phyloP scores from a whole-genome alignment of 2,329 filamentous ascomycete species.

The Claviceps sorghi region DNA sequence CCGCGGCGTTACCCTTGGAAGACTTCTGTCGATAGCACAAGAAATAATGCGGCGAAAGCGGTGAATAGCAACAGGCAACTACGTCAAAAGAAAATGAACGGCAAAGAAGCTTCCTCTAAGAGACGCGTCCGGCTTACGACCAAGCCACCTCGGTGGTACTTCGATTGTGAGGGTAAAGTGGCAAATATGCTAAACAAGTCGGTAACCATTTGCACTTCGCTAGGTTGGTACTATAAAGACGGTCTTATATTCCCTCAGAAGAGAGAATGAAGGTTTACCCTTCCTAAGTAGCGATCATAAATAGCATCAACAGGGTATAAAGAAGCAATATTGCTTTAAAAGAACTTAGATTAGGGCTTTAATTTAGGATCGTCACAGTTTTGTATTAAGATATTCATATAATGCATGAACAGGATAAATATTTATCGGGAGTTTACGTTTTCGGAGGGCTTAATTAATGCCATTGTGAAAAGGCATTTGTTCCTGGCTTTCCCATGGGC shows the following conservation, averaged over 20 bases:
- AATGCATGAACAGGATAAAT: no score
- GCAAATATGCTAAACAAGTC: background rate
- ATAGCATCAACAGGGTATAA: no score
- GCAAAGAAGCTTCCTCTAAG: background rate
- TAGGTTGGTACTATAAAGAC: background rate
- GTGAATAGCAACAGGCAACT: background rate
- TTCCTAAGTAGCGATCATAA: no score
- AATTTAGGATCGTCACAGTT: no score
- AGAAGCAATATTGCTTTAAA: no score
- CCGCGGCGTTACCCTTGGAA: background rate
- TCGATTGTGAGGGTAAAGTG: background rate
- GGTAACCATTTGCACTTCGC: background rate
- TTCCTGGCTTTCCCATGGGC: no score
- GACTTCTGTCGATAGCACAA: background rate
- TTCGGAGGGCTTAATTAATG: no score
- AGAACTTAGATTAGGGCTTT: no score
- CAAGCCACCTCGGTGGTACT: background rate
- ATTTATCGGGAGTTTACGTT: no score
- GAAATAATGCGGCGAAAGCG: background rate
- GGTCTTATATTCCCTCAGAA: background rate
- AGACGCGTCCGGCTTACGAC: background rate
- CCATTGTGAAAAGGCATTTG: no score
- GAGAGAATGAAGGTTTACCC: no score
- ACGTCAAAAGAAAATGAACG: background rate
- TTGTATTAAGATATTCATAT: no score